A percentile compares a stretch with the other conserved stretches of the same genome.
Conservation (phyloP, 169 alveolate species). For the Amoebophrya sp. region DNA sequence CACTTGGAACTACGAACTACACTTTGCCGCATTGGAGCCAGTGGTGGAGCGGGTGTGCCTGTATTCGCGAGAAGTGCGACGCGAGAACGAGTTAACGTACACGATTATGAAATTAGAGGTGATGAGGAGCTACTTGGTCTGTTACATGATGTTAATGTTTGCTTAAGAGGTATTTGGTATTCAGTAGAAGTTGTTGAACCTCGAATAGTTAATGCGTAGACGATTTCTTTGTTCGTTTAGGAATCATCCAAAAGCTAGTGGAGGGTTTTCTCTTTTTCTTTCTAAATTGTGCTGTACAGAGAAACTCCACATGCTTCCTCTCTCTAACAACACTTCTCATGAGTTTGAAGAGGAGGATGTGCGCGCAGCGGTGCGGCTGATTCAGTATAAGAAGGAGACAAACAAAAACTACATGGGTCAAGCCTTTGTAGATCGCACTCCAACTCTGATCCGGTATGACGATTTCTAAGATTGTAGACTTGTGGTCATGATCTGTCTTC, state of each 20-base stretch:
- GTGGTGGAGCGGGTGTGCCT: neutral
- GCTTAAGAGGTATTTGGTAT: neutral
- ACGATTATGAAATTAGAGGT: too few species aligned
- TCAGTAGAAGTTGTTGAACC: too few species aligned
- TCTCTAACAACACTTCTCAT: neutral
- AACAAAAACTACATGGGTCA: slow-evolving; percentile 24
- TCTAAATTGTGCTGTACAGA: neutral
- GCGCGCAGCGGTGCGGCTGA: neutral
- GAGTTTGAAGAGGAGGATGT: neutral
- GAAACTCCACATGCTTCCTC: neutral
- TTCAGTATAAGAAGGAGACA: neutral
- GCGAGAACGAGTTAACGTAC: neutral
- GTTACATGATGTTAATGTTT: neutral
- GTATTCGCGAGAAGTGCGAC: neutral
- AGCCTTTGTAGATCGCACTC: neutral
- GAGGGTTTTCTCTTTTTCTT: neutral
- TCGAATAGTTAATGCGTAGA: too few species aligned
- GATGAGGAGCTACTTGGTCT: neutral
- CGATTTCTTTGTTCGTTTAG: too few species aligned
- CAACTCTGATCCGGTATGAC: neutral
- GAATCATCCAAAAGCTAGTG: too few species aligned
- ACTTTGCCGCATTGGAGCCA: neutral
- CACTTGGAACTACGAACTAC: neutral
- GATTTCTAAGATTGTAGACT: neutral
- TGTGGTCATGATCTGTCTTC: too few species aligned